Base-by-base conservation (phyloP, 2,329 filamentous ascomycete genomes). In the Botrytis elliptica region DNA sequence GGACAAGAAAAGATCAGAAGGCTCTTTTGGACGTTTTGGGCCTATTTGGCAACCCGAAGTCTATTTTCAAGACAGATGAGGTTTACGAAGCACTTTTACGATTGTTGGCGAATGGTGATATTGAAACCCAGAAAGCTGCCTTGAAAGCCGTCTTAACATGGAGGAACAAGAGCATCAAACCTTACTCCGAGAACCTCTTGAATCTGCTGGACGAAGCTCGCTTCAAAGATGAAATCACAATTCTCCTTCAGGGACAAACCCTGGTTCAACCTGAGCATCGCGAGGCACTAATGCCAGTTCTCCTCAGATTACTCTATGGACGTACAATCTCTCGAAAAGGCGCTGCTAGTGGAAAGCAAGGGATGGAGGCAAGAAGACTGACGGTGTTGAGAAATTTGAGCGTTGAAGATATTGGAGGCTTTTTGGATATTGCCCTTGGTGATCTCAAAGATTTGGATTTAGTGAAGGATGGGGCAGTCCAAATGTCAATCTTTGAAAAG, bases 221-320 rank as follows among this genome's bases (percentile, higher is more conserved):
- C 67, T 97, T 98, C 83, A 93, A 94, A 80, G 96, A 98, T 79
- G 95, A 98, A 81, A 87, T 99, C n/a, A 92, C 94, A 0, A 90
- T 96, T 7, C 92, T 99, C 76, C 88, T 99, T 71, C 92, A 94
- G 79, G 88, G 92, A 25, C 91, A 93, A 29, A 90, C 90, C 73
- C 83, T 91, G 72, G 92, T 98, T 76, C 90, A 91, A 77, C 85
- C 90, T 10, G 89, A 92, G 69, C 94, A 99, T 80, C 89, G 92
- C 14, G 79, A 84, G 5, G 88, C 90, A 64, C 83, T 98, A 52
- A 93, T 98, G 86, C 95, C 96, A 1, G 89, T 99, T 8, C 86
- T 99, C 40, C 87, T 99, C 49, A 89, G 95, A 67, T 84, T 99
- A 49, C 85, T 99, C 2, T 99, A 98, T 81, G 96, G 96, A 59